Conservation (phyloP, 2,329 filamentous ascomycete genomes). For the Bertia moriformis region DNA sequence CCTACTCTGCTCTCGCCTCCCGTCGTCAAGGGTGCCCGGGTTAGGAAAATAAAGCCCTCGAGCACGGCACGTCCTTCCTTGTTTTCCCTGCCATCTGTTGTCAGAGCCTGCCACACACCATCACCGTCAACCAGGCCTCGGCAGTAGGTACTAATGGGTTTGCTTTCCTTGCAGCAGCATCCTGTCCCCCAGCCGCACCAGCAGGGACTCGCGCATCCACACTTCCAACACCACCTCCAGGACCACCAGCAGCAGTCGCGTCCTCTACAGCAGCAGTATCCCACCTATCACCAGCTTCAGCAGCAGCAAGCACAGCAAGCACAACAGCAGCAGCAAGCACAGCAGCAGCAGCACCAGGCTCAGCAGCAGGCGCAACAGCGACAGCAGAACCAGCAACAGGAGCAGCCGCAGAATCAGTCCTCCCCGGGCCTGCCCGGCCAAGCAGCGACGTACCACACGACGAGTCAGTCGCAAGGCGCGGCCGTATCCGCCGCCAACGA, state of each 20-base stretch:
- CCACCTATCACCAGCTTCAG: slow-evolving; percentile 11
- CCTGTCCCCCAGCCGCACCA: slow-evolving; percentile 13
- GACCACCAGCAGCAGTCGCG: slow-evolving; percentile 15
- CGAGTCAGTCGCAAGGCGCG: slow-evolving; percentile 28
- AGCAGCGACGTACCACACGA: background rate
- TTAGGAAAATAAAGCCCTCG: background rate
- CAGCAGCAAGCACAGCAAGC: slow-evolving; percentile 7
- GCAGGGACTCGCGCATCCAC: slow-evolving; percentile 13
- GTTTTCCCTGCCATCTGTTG: slow-evolving; percentile 9
- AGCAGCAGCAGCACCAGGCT: no score
- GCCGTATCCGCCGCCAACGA: slow-evolving; percentile 47
- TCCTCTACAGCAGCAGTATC: no score
- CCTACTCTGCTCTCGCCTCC: no score
- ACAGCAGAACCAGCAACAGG: no score
- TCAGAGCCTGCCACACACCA: slow-evolving; percentile 5
- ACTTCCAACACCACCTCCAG: no score
- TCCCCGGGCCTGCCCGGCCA: no score
- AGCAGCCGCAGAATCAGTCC: background rate
- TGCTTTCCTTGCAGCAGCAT: slow-evolving; percentile 12
- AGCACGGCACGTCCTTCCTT: background rate
- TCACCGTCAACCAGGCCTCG: slow-evolving; percentile 5
- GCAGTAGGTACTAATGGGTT: slow-evolving; percentile 5
- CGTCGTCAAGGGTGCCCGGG: background rate
- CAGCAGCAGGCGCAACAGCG: no score
- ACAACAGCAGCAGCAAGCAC: background rate